Evolutionary conservation across 192 early-diverging fungal genomes (phyloP), one percentile per base, ranked within the genome.

Genomic region (Backusella liffmaniae): DNA sequence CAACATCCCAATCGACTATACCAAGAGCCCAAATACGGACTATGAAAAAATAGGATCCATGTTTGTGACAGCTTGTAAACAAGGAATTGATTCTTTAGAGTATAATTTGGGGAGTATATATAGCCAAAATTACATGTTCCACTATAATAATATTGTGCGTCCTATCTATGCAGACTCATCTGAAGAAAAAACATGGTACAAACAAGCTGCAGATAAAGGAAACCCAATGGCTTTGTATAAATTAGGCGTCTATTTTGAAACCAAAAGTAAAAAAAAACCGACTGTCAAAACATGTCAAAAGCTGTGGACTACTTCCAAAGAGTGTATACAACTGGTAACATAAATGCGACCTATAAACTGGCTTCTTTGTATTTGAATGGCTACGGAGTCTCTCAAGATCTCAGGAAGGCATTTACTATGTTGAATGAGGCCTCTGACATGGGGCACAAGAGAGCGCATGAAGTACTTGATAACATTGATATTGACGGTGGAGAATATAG

Each of bases 281-380:
- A 49, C 0, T 53, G 30, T 1, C 66, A 73, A 6, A 70, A 86
- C 44, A 26, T 76, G 13, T 35, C 21, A 18, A 78, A 72, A 13
- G 84, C 81, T 9, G 16, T 67, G 21, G 74, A 71, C 35, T 74
- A 46, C 7, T 85, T 71, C 66, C 18, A 65, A 6, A 66, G 70
- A 2, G 78, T 73, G 4, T 65, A 67, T 15, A 46, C 46, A 21
- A 67, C 51, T 18, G 72, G 72, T 69, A 51, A 56, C 15, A 29
- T 74, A 9, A 66, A 70, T 0, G 78, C 79, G 16, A 74, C 75
- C 32, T 68, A 56, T 13, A 71, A 26, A n/a, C 13, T 71, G 9
- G 69, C 42, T 13, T 23, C 18, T 8, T 1, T 56, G 6, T 9
- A 56, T 21, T 21, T 56, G 1, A 1, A 56, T 9, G 51, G 51